Base-by-base conservation (phyloP, 73 alveolate species). In the Paramecium octaurelia region DNA sequence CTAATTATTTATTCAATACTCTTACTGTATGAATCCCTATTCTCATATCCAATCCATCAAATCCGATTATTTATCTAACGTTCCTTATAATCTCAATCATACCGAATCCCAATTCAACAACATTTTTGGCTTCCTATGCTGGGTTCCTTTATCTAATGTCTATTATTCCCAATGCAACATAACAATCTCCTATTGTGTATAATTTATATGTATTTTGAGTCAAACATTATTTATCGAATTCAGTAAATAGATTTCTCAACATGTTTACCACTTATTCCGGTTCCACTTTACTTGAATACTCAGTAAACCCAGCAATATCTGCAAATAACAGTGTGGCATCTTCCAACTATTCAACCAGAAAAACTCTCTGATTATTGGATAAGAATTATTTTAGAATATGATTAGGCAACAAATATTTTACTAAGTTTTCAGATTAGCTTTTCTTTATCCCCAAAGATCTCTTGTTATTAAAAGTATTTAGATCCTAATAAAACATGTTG, bases 101-200 rank as follows among this genome's bases (percentile, higher is more conserved):
- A 68, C 92, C 94, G 87, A 93, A 95, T 44, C 97, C 99, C 92
- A 96, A 73, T 77, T 96, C 96, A 9, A 96, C 95, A 4, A 95
- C 97, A 95, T 95, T 95, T 92, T 83, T 92, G 42, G 95, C 97
- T 89, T 96, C 99, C 43, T 95, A 94, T 80, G 95, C 95, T 58
- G 92, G 92, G 92, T 95, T 92, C 80, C 99, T 93, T 59, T 96
- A 94, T 85, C 75, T 92, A 46, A 92, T 94, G n/a, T 97, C 97
- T 38, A 91, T 95, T 24, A 93, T 92, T 29, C 99, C 99, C 88
- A 96, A 89, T 7, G 96, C 99, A 12, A 96, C 99, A 92, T 96
- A 96, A 59, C 99, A 96, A 94, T 96, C 99, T 20, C 99, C 99
- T 1, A 96, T 96, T 12, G 99, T 96, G 58, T 95, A 96, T 2